phyloP scores from a whole-genome alignment of 1,139 yeast genomes.

The Pichia sp. region DNA sequence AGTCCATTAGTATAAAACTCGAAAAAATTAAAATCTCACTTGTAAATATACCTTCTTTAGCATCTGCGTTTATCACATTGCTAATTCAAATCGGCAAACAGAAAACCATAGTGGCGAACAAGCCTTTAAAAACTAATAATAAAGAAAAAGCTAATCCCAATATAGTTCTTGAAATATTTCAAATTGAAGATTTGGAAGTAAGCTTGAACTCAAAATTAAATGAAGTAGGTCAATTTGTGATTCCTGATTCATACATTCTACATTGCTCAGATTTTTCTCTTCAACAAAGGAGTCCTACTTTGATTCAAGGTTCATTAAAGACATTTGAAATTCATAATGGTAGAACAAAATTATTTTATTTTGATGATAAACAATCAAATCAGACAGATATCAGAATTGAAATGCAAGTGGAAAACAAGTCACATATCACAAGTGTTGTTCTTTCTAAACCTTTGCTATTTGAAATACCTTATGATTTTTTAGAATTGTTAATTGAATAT shows the following conservation, averaged over 20 bases:
- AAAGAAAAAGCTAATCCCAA: not conserved
- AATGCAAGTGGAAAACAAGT: slow-evolving; percentile 24
- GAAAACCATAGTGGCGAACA: not conserved
- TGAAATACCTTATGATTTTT: slow-evolving; percentile 27
- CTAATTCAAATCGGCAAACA: slow-evolving; percentile 17
- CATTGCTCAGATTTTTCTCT: slow-evolving; percentile 32
- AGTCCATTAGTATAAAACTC: slow-evolving; percentile 31
- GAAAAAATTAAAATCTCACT: slow-evolving; percentile 42
- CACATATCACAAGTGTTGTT: slow-evolving; percentile 37
- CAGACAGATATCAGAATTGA: slow-evolving; percentile 52
- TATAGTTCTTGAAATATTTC: slow-evolving; percentile 32
- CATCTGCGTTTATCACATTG: slow-evolving; percentile 18
- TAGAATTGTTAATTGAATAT: slow-evolving; percentile 1
- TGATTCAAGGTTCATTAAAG: slow-evolving; percentile 45
- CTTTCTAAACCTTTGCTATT: slow-evolving; percentile 39
- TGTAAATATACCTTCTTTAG: slow-evolving; percentile 30
- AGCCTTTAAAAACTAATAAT: not conserved
- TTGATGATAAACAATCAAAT: slow-evolving; percentile 20
- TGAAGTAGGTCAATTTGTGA: slow-evolving; percentile 35
- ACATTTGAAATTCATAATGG: slow-evolving; percentile 30
- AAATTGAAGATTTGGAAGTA: slow-evolving; percentile 33
- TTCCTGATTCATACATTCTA: slow-evolving; percentile 31
- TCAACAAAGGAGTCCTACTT: slow-evolving; percentile 37
- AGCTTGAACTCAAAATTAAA: slow-evolving; percentile 43
- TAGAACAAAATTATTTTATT: slow-evolving; percentile 21